A percentile compares a stretch with the other conserved stretches of the same genome.
Conservation (phyloP, 78 protist species). For the Protostelium mycophagum region DNA sequence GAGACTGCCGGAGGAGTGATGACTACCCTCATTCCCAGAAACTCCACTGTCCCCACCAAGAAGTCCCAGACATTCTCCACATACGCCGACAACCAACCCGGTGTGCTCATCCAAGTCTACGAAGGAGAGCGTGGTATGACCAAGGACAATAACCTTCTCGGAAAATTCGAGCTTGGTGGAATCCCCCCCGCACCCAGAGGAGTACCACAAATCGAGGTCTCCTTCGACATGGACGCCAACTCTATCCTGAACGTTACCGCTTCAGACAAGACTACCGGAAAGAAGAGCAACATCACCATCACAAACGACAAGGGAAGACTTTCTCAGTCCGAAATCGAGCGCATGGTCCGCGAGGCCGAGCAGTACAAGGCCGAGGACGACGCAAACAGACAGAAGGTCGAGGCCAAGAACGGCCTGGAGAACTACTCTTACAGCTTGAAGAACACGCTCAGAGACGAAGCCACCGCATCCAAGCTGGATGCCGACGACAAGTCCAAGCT, state of each 20-base stretch:
- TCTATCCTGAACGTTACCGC: constrained; percentile 94
- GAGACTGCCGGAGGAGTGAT: constrained; percentile 98
- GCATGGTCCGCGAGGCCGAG: constrained; percentile 95
- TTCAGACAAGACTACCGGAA: constrained; percentile 85
- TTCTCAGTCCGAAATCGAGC: constrained; percentile 87
- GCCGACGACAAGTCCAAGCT: constrained; percentile 89
- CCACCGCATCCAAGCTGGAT: constrained; percentile 85
- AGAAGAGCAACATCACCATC: constrained; percentile 84
- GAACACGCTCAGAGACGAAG: constrained; percentile 42
- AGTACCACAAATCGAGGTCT: constrained; percentile 96
- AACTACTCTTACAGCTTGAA: constrained; percentile 75
- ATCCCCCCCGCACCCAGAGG: constrained; percentile 98
- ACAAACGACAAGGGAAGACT: constrained; percentile 95
- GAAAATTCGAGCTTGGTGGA: constrained; percentile 92
- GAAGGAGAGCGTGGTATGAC: constrained; percentile 90
- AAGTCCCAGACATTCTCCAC: constrained; percentile 94
- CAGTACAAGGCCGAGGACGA: constrained; percentile 86
- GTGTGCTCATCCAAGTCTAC: constrained; percentile 81
- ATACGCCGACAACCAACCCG: constrained; percentile 90
- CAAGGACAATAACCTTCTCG: constrained; percentile 86
- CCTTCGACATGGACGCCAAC: constrained; percentile 94
- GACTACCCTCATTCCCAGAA: constrained; percentile 91
- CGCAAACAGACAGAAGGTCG: constrained; percentile 47
- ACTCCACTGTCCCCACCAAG: constrained; percentile 95
- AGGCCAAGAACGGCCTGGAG: constrained; percentile 85